These are phyloP conservation scores for Nadsonia starkeyi-henricii DNA, from an alignment of 1,139 yeast genomes.

Conservation along the genomic window DNA sequence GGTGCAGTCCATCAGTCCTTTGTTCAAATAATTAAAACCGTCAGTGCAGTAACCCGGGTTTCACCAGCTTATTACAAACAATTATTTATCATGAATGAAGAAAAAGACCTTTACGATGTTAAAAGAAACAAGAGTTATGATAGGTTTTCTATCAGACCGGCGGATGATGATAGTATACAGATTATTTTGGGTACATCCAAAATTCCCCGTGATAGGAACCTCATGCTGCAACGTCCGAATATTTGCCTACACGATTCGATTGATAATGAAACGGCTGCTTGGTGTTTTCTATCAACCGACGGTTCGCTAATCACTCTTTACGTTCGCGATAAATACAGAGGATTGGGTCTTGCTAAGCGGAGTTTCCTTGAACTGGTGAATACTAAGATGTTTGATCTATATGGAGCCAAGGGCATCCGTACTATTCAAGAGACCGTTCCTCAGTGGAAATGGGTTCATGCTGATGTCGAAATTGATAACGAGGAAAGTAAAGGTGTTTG, in stretches of 20 bases:
- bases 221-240: neutral
- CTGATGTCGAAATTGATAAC: neutral
- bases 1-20: neutral
- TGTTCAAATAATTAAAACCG: neutral
- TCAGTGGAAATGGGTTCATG: neutral
- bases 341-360: constrained; percentile 8
- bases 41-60: neutral
- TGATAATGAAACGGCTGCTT: neutral
- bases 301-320: constrained; percentile 7
- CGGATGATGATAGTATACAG: too few relatives aligned
- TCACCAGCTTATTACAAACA: neutral
- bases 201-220: neutral
- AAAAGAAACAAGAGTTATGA: neutral
- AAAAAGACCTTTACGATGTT: too few relatives aligned
- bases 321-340: constrained; percentile 25
- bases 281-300: neutral
- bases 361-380: neutral
- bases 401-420: neutral
- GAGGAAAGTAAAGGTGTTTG: neutral
- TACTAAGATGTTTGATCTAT: neutral
- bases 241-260: neutral
- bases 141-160: neutral
- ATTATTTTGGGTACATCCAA: neutral
- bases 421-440: neutral
- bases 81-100: neutral